Evolutionary conservation across 768 basidiomycete genomes (phyloP), one percentile per base, ranked within the genome.

Genomic region (Xerocomellus dryophilus): DNA sequence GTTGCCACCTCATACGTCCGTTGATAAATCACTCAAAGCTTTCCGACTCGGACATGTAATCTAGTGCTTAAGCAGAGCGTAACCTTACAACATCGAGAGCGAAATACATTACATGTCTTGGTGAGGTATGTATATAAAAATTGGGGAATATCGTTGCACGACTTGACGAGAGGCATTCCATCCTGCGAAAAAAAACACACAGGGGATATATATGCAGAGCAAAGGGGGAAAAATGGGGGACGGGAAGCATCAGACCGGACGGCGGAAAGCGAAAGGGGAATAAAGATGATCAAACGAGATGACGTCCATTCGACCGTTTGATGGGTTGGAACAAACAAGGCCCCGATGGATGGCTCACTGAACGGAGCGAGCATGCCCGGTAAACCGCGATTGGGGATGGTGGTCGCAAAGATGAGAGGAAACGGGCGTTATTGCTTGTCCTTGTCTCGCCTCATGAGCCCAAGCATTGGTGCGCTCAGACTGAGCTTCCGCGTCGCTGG

Each of bases 401-500:
- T 3, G 29, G 12, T 10, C 27, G 10, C 11, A 31, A 43, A 9
- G 12, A 41, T 3, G 35, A 39, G 35, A 20, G 9, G 18, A 32
- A 21, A 50, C 18, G 11, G 11, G 10, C 10, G 44, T 53, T 48
- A 32, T 21, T 76, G 73, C 64, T 76, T 77, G 32, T 74, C 66
- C 66, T 72, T 82, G 50, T 84, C 80, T 66, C 79, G 67, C 76
- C 78, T 73, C 76, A 80, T 64, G 57, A 88, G 80, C 45, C 72
- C 74, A 2, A 80, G 72, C 60, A 82, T 81, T 45, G 84, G 81
- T 46, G 80, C 76, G 21, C 78, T 78, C 52, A 90, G 66, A 66
- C 88, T 90, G 70, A 90, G 69, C 72, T 90, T 90, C 51, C 86
- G 75, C 62, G 73, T 78, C 54, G 81, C 74, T 39, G 50, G 50